Base-by-base conservation (phyloP, 1,284 basidiomycete genomes). In the Marasmius oreades region DNA sequence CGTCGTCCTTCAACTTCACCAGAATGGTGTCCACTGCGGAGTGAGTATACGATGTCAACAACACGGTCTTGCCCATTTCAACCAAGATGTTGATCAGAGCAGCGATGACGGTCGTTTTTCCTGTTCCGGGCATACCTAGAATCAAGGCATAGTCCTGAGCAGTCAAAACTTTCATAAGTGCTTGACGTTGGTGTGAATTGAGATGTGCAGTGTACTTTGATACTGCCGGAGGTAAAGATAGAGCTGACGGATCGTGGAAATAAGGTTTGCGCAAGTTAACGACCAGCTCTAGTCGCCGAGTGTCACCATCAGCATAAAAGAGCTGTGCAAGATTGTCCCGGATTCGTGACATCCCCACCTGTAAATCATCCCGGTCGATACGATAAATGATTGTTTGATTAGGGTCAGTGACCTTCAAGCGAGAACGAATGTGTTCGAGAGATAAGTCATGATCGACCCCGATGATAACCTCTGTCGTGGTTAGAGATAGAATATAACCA, bases 91-190 rank as follows among this genome's bases (percentile, higher is more conserved):
- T 82, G 67, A 99, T 95, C 43, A 98, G 81, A 42, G 93, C 88
- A 0, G 92, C 92, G 55, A 98, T 90, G 3, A 96, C 92, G 0
- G 95, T 97, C 34, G 96, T 98, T 74, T 99, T 99, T 8, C 96
- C 96, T 2, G 97, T 98, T 0, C 96, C 96, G 1, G 96, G 96
- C 97, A 99, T 98, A 23, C 96, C 97, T 5, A 98, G 78, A 31
- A 99, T 82, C 46, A 98, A 74, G 0, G 95, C 88, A 68, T 98
- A 99, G 70, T 99, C 95, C 59, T 85, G 75, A 0, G 96, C 92
- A 2, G 78, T 75, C 16, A 98, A 71, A 2, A 90, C 92, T 60
- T 85, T 88, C 28, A 73, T 69, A 67, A 98, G 80, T 0, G 95
- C 95, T 2, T 70, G 70, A 46, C 75, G 69, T 72, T 99, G 97